These are phyloP conservation scores for Neobulgaria alba DNA, from an alignment of 2,329 filamentous ascomycete genomes.

Conservation along the genomic window DNA sequence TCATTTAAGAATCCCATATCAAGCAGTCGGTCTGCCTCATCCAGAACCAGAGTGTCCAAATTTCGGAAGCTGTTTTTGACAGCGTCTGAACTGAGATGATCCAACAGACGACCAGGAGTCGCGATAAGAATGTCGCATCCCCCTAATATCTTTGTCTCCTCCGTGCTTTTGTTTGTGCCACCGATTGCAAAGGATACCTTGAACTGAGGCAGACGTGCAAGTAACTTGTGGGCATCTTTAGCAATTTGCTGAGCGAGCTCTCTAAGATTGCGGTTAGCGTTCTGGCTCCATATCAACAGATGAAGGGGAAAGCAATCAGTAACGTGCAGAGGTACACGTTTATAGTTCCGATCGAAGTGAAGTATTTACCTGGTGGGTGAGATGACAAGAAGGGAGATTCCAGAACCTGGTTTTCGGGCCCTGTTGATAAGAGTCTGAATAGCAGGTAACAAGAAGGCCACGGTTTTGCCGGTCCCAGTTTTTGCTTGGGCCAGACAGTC, in stretches of 20 bases:
- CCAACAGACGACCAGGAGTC: constrained; percentile 78
- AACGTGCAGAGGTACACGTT: too few species aligned
- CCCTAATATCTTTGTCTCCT: constrained; percentile 58
- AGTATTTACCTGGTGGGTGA: constrained; percentile 55
- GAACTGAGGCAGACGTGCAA: constrained; percentile 25
- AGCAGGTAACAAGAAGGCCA: constrained; percentile 83
- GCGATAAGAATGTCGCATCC: constrained; percentile 87
- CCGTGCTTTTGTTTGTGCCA: constrained; percentile 67
- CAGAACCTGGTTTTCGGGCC: constrained; percentile 33
- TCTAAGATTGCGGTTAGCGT: constrained; percentile 32
- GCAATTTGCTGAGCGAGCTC: constrained; percentile 77
- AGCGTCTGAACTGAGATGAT: constrained; percentile 57
- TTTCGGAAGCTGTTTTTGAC: constrained; percentile 34
- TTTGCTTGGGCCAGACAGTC: constrained; percentile 81
- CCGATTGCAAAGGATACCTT: constrained; percentile 76
- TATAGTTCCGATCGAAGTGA: too few species aligned
- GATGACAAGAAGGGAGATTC: constrained; percentile 62
- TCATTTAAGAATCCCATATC: constrained; percentile 78
- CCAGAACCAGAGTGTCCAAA: constrained; percentile 86
- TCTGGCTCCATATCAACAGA: background rate
- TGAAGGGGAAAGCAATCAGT: too few species aligned
- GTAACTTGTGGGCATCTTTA: constrained; percentile 53
- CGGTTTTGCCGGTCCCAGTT: constrained; percentile 93
- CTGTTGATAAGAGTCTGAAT: constrained; percentile 58
- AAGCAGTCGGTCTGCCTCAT: constrained; percentile 97